Evolutionary conservation across 768 basidiomycete species (phyloP), one percentile per base, ranked within the genome.

Genomic region (Pleurotus giganteus): DNA sequence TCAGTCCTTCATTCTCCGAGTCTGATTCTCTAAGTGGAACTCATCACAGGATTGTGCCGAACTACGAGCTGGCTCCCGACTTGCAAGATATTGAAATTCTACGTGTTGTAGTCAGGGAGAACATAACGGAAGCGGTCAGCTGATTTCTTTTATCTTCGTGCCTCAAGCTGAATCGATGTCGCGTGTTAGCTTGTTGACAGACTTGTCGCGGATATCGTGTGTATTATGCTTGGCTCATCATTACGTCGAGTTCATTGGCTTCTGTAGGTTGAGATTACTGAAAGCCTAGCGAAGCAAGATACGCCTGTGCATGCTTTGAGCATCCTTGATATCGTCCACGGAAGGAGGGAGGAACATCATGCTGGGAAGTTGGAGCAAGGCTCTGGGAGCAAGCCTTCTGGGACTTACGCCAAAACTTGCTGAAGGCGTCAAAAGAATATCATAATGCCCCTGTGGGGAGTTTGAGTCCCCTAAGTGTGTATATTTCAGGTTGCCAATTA

Each of bases 361-460:
- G 69, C 71, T 37, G 84, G 79, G 36, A 71, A 69, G 17, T 60
- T 88, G 53, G 76, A 82, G 24, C 58, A 71, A 43, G 80, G 76
- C 0, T 76, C 79, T 2, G 81, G 75, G 6, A 75, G 73, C 28
- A 59, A 69, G 54, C 63, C 74, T 34, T 81, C 76, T 44, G 86
- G 88, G 11, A 89, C 89, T 3, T 90, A 80, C 64, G 77, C 87
- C 45, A 87, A 83, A 63, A 70, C 81, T 15, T 91, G 88, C 66
- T 90, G 71, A 74, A 64, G 12, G 21, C 34, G n/a, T n/a, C n/a
- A n/a, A n/a, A n/a, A n/a, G n/a, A n/a, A n/a, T n/a, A n/a, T n/a
- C n/a, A n/a, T n/a, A n/a, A n/a, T n/a, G n/a, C n/a, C n/a, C n/a
- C n/a, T n/a, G n/a, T n/a, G n/a, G n/a, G n/a, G n/a, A n/a, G n/a